phyloP scores from a whole-genome alignment of 805 yeast genomes.

The Debaryomyces hansenii region DNA sequence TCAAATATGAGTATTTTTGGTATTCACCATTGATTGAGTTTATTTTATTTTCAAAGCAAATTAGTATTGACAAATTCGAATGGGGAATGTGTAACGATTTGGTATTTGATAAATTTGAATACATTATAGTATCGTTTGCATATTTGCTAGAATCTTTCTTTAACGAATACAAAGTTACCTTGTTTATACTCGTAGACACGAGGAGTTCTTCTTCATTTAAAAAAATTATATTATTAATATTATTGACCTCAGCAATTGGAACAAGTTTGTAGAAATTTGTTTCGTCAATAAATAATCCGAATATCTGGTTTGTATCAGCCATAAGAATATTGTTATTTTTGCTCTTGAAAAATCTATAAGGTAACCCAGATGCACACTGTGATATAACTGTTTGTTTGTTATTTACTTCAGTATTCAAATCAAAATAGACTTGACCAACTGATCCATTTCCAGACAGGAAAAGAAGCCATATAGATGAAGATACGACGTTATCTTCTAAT shows the following conservation, averaged over 20 bases:
- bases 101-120: constrained; percentile 14
- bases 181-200: constrained; percentile 1
- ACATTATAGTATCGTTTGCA: constrained; percentile 8
- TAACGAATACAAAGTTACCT: background rate
- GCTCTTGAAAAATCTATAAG: constrained; percentile 12
- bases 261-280: constrained; percentile 7
- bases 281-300: constrained; percentile 9
- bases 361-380: constrained; percentile 10
- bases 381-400: constrained; percentile 1
- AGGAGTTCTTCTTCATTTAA: constrained; percentile 6
- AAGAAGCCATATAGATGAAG: constrained; percentile 11
- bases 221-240: constrained; percentile 12
- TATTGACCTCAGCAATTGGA: background rate
- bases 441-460: constrained; percentile 14
- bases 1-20: constrained; percentile 13
- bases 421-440: constrained; percentile 10
- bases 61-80: constrained; percentile 10
- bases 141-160: background rate
- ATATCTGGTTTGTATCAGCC: constrained; percentile 10
- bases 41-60: constrained; percentile 15
- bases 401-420: constrained; percentile 3
- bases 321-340: constrained; percentile 5
- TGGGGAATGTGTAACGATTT: constrained; percentile 14
- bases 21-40: constrained; percentile 11
- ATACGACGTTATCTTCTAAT: constrained; percentile 1